Conservation (phyloP, 2,329 filamentous ascomycete species). For the Zalaria sp. region DNA sequence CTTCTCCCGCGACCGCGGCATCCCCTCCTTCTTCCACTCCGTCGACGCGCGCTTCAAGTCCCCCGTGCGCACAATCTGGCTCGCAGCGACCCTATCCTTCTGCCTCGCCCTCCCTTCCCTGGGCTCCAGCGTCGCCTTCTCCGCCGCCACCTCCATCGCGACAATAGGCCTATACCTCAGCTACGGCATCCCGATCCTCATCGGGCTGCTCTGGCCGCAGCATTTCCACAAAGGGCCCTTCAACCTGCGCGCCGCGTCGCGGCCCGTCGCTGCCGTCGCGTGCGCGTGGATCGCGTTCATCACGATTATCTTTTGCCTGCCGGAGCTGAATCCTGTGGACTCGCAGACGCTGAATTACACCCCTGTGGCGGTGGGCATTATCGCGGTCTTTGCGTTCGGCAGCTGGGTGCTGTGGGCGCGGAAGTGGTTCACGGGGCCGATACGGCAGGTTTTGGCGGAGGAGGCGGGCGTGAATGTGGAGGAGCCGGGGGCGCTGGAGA, state of each 20-base stretch:
- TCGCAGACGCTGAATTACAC: slow-evolving; percentile 45
- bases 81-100: slow-evolving; percentile 40
- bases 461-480: slow-evolving; percentile 32
- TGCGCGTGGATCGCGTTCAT: slow-evolving; percentile 41
- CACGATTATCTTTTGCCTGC: slow-evolving; percentile 43
- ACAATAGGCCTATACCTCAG: slow-evolving; percentile 45
- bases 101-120: slow-evolving; percentile 42
- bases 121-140: slow-evolving; percentile 42
- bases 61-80: slow-evolving; percentile 41
- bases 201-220: slow-evolving; percentile 37
- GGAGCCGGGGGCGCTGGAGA: slow-evolving; percentile 30
- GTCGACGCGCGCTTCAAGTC: slow-evolving; percentile 36
- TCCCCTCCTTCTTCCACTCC: slow-evolving; percentile 40
- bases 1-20: slow-evolving; percentile 40
- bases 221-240: slow-evolving; percentile 44
- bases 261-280: slow-evolving; percentile 33
- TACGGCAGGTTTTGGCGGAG: slow-evolving; percentile 38
- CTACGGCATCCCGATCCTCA: slow-evolving; percentile 43
- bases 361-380: slow-evolving; percentile 44
- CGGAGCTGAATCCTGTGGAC: slow-evolving; percentile 40
- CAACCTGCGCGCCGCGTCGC: slow-evolving; percentile 33
- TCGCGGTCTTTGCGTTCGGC: slow-evolving; percentile 31
- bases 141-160: slow-evolving; percentile 45
- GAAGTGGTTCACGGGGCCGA: slow-evolving; percentile 42
- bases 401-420: slow-evolving; percentile 40